Conservation (phyloP, 805 yeast species). For the Candida boleticola region DNA sequence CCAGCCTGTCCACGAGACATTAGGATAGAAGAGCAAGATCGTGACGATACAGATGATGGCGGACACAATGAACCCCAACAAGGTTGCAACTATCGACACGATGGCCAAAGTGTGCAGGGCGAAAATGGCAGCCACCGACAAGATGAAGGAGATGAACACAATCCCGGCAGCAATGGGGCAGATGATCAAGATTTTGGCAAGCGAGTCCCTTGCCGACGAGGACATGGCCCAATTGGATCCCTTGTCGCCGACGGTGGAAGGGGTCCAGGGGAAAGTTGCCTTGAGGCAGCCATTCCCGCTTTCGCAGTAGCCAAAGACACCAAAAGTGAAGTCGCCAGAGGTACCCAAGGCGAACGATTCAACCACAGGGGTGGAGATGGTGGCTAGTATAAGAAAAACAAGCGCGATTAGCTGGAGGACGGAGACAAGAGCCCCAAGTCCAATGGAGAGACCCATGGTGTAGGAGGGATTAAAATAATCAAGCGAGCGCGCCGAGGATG, state of each 20-base stretch:
- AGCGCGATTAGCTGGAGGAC: slow-evolving; percentile 51
- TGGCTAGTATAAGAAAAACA: slow-evolving; percentile 61
- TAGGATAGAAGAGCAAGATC: slow-evolving; percentile 61
- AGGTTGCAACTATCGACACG: slow-evolving; percentile 42
- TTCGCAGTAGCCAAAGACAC: slow-evolving; percentile 66
- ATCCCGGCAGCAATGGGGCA: slow-evolving; percentile 69
- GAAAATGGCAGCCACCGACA: slow-evolving; percentile 25
- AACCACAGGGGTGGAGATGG: slow-evolving; percentile 61
- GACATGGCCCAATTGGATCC: slow-evolving; percentile 49
- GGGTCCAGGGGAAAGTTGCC: slow-evolving; percentile 46
- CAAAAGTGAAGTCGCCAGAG: slow-evolving; percentile 48
- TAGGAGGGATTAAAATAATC: too few relatives aligned
- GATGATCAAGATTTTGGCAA: slow-evolving; percentile 56
- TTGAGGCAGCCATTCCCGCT: slow-evolving; percentile 35
- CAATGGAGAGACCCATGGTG: slow-evolving; percentile 21
- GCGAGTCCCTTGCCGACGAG: slow-evolving; percentile 42
- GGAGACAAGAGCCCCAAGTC: slow-evolving; percentile 38
- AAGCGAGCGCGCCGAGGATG: too few relatives aligned
- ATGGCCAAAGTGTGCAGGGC: slow-evolving; percentile 22
- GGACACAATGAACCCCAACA: slow-evolving; percentile 53
- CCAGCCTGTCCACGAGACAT: slow-evolving; percentile 73
- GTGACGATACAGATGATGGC: slow-evolving; percentile 54
- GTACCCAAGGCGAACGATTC: slow-evolving; percentile 47
- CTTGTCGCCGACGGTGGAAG: slow-evolving; percentile 24
- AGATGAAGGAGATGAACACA: slow-evolving; percentile 38